Evolutionary conservation across 2,329 filamentous ascomycete species (phyloP).

Genomic region (Helicocarpus griseus): DNA sequence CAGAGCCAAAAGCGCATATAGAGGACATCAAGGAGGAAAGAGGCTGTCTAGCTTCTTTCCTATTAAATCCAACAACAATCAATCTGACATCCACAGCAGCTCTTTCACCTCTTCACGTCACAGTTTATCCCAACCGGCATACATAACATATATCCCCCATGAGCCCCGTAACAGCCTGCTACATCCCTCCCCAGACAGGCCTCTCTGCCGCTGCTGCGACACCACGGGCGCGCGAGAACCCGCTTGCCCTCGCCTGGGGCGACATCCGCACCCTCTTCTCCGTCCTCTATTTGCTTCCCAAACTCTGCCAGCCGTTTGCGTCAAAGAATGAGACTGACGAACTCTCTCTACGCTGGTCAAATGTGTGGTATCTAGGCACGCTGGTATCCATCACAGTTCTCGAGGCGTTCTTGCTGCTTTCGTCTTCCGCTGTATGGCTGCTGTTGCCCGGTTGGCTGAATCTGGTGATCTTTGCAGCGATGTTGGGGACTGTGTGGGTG

Average conservation of each 20-base stretch:
- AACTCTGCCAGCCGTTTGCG: slow-evolving; percentile 6
- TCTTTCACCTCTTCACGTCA: too few relatives aligned
- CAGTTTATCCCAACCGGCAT: too few relatives aligned
- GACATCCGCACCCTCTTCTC: slow-evolving; percentile 9
- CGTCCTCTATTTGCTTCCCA: slow-evolving; percentile 9
- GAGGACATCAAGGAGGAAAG: too few relatives aligned
- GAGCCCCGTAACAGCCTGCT: not conserved
- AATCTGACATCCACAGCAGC: too few relatives aligned
- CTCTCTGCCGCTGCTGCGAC: slow-evolving; percentile 6
- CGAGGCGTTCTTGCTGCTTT: slow-evolving; percentile 4
- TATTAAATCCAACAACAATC: too few relatives aligned
- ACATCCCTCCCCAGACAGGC: slow-evolving; percentile 12
- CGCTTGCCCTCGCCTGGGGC: slow-evolving; percentile 6
- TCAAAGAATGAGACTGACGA: slow-evolving; percentile 8
- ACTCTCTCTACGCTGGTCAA: slow-evolving; percentile 6
- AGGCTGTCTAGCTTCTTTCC: too few relatives aligned
- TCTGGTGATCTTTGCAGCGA: slow-evolving; percentile 1
- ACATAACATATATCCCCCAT: too few relatives aligned
- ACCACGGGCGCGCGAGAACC: slow-evolving; percentile 11
- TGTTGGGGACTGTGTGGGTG: slow-evolving; percentile 5
- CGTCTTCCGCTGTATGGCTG: not conserved
- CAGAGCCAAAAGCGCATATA: too few relatives aligned
- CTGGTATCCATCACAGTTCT: slow-evolving; percentile 7
- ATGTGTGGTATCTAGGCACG: slow-evolving; percentile 6
- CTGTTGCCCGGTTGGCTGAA: slow-evolving; percentile 10